Percentiles rank a stretch among this genome's conserved stretches.
Conservation (phyloP, 2,329 filamentous ascomycete species). For the Didymella arachidicola region DNA sequence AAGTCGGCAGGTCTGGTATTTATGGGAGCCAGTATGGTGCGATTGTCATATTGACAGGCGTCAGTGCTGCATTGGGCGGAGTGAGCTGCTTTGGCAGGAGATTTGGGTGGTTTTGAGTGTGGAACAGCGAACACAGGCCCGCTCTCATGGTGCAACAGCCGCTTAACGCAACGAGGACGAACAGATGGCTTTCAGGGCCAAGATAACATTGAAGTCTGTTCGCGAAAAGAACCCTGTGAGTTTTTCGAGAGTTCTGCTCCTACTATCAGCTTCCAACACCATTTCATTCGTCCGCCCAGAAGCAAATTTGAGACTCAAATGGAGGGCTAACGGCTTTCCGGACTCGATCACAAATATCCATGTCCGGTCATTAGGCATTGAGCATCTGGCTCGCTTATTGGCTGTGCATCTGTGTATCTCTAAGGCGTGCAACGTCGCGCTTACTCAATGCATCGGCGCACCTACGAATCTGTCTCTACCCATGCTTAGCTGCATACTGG, state of each 20-base stretch:
- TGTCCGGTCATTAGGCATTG: not conserved
- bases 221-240: too few relatives aligned
- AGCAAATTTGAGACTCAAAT: not conserved
- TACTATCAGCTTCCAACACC: too few relatives aligned
- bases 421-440: not conserved
- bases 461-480: not conserved
- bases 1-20: constrained; percentile 29
- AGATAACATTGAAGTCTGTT: too few relatives aligned
- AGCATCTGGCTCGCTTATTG: not conserved
- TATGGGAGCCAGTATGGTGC: constrained; percentile 55
- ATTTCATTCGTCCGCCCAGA: too few relatives aligned
- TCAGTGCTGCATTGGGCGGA: constrained; percentile 48
- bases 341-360: not conserved
- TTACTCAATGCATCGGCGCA: not conserved
- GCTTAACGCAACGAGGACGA: too few relatives aligned
- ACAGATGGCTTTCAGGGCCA: too few relatives aligned
- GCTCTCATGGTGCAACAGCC: too few relatives aligned
- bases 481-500: not conserved
- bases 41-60: constrained; percentile 54
- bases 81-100: constrained; percentile 33
- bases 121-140: too few relatives aligned
- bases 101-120: constrained; percentile 22
- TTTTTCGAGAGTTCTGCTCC: too few relatives aligned
- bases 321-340: not conserved
- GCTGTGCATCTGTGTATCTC: not conserved